A percentile compares a stretch with the other conserved stretches of the same genome.
Conservation (phyloP, 805 yeast species). For the Starmera quercuum region DNA sequence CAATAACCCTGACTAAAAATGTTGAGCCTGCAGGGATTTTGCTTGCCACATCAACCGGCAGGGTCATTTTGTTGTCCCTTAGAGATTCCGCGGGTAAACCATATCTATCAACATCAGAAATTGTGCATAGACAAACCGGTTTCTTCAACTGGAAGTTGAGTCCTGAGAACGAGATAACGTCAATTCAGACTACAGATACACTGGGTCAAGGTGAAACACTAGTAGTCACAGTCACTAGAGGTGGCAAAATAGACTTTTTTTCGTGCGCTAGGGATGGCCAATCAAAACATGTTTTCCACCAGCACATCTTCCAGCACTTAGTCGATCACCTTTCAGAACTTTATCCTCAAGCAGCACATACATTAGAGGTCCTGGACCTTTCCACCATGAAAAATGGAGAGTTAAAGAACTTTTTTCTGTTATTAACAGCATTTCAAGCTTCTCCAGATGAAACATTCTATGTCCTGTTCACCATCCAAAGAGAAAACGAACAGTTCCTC, state of each 20-base stretch:
- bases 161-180: constrained; percentile 37
- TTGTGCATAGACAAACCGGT: constrained; percentile 24
- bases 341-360: constrained; percentile 43
- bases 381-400: constrained; percentile 36
- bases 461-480: constrained; percentile 46
- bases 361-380: constrained; percentile 55
- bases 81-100: constrained; percentile 67
- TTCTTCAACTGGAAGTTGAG: constrained; percentile 23
- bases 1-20: constrained; percentile 45
- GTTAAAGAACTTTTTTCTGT: constrained; percentile 33
- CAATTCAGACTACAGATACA: constrained; percentile 48
- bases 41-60: constrained; percentile 60
- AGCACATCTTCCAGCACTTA: constrained; percentile 27
- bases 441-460: constrained; percentile 27
- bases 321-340: constrained; percentile 33
- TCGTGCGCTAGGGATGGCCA: constrained; percentile 38
- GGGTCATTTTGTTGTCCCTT: constrained; percentile 53
- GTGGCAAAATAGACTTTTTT: constrained; percentile 43
- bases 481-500: constrained; percentile 42
- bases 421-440: constrained; percentile 39
- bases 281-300: constrained; percentile 29
- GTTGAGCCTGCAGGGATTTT: constrained; percentile 72
- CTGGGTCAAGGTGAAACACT: constrained; percentile 43
- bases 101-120: constrained; percentile 19
- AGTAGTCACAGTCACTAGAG: constrained; percentile 30